phyloP scores from a whole-genome alignment of 139 green algal genomes.

The Chara braunii region DNA sequence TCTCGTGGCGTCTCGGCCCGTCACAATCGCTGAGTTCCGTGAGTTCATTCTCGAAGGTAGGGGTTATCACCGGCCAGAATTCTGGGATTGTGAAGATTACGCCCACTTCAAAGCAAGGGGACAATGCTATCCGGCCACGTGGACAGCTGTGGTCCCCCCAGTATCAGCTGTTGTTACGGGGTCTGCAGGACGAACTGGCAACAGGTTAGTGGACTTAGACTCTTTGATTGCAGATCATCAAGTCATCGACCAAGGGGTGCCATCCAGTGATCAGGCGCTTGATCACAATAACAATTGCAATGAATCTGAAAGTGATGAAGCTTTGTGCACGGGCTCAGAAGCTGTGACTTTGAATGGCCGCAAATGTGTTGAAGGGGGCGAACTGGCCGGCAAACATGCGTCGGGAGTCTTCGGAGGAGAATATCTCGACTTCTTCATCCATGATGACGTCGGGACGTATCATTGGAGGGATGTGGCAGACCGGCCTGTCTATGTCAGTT shows the following conservation, averaged over 20 bases:
- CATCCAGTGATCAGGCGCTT: not conserved
- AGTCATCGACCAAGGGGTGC: not conserved
- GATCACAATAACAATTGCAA: too few species aligned
- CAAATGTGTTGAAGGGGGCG: too few species aligned
- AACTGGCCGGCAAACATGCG: too few species aligned
- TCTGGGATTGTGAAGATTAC: slow-evolving; percentile 44
- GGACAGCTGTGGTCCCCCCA: too few species aligned
- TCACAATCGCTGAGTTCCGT: slow-evolving; percentile 50
- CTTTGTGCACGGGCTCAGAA: too few species aligned
- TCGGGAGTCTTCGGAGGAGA: too few species aligned
- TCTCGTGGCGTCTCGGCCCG: slow-evolving; percentile 21
- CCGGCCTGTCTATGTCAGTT: slow-evolving; percentile 36
- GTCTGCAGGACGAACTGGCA: slow-evolving; percentile 8
- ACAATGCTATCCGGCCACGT: slow-evolving; percentile 46
- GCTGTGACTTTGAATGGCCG: too few species aligned
- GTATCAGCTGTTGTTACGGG: too few species aligned
- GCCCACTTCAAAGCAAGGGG: slow-evolving; percentile 22
- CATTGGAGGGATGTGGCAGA: slow-evolving; percentile 34
- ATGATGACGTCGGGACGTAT: slow-evolving; percentile 37
- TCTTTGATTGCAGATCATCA: slow-evolving; percentile 2
- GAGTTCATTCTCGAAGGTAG: slow-evolving; percentile 38
- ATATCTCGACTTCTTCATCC: slow-evolving; percentile 44
- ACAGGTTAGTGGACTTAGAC: slow-evolving; percentile 1
- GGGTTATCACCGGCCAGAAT: slow-evolving; percentile 43
- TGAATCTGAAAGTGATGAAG: too few species aligned